A percentile compares a stretch with the other conserved stretches of the same genome.
These are phyloP conservation scores for Austroboletus novae-zelandiae DNA, from an alignment of 1,284 basidiomycete species.

Conservation along the genomic window DNA sequence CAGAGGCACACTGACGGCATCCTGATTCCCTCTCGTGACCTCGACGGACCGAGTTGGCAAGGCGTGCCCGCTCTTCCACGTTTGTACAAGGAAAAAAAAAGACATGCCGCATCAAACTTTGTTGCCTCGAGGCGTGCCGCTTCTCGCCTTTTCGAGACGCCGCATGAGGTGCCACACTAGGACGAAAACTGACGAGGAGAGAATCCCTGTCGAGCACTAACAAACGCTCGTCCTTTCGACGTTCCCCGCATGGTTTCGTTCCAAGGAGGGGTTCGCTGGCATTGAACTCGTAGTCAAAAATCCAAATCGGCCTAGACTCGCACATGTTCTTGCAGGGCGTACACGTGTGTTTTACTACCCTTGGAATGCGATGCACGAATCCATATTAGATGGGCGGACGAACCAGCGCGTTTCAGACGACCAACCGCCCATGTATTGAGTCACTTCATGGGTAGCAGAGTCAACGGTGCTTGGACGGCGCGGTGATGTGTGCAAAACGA, in stretches of 20 bases:
- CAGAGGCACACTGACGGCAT: not conserved
- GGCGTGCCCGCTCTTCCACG: constrained; percentile 3
- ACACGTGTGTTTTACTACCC: constrained; percentile 1
- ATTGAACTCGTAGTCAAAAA: constrained; percentile 8
- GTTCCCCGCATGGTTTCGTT: constrained; percentile 3
- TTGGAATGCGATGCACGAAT: not conserved
- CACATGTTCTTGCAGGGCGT: too few species aligned
- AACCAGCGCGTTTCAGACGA: constrained; percentile 8
- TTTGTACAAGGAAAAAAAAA: not conserved
- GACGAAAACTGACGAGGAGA: not conserved
- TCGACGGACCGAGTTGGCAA: constrained; percentile 3
- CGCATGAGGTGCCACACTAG: constrained; percentile 18
- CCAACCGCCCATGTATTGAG: not conserved
- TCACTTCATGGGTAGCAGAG: not conserved
- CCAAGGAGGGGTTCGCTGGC: constrained; percentile 15
- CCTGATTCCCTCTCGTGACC: constrained; percentile 14
- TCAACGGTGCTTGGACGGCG: constrained; percentile 22
- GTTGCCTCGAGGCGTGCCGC: constrained; percentile 25
- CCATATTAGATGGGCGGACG: constrained; percentile 1
- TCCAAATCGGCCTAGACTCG: not conserved
- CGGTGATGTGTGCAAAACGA: constrained; percentile 12
- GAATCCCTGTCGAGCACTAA: not conserved
- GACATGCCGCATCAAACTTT: constrained; percentile 27
- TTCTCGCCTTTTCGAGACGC: constrained; percentile 7
- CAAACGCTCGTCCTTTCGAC: not conserved